A percentile compares a stretch with the other conserved stretches of the same genome.
These are phyloP conservation scores for Nicotiana knightiana DNA, from an alignment of 257 asterid species.

Conservation along the genomic window DNA sequence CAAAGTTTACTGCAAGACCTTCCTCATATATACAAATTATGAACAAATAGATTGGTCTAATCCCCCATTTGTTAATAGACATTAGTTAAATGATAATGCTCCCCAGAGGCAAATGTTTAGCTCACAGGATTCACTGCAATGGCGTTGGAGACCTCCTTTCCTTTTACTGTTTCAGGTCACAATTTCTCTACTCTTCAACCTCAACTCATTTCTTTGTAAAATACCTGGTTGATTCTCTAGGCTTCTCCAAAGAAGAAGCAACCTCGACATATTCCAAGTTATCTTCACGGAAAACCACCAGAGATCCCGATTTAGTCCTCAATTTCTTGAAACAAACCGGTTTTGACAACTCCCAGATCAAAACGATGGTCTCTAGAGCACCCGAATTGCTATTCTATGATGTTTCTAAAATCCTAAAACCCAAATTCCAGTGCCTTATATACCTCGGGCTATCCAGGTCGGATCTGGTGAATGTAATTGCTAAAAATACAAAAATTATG, in stretches of 20 bases:
- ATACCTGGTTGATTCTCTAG: constrained; percentile 8
- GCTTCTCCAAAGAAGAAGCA: constrained; percentile 15
- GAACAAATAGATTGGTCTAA: too few species aligned
- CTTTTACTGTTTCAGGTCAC: not conserved
- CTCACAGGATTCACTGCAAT: not conserved
- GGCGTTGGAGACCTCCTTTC: not conserved
- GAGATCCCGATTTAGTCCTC: constrained; percentile 8
- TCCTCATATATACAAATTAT: not conserved
- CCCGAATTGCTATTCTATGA: not conserved
- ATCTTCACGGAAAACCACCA: not conserved
- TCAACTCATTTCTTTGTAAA: not conserved
- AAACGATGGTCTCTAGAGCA: not conserved
- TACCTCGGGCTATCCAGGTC: not conserved
- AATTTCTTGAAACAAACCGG: constrained; percentile 11
- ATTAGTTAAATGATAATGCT: not conserved
- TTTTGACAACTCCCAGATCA: constrained; percentile 1
- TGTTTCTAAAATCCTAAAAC: constrained; percentile 12
- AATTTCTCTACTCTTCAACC: not conserved
- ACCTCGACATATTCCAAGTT: not conserved
- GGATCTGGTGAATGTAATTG: not conserved
- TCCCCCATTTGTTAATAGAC: too few species aligned
- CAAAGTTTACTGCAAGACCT: not conserved
- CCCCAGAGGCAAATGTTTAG: not conserved
- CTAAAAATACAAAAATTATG: not conserved
- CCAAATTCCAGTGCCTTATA: constrained; percentile 1